Evolutionary conservation across 805 yeast genomes (phyloP).

Genomic region (Lachancea nothofagi): DNA sequence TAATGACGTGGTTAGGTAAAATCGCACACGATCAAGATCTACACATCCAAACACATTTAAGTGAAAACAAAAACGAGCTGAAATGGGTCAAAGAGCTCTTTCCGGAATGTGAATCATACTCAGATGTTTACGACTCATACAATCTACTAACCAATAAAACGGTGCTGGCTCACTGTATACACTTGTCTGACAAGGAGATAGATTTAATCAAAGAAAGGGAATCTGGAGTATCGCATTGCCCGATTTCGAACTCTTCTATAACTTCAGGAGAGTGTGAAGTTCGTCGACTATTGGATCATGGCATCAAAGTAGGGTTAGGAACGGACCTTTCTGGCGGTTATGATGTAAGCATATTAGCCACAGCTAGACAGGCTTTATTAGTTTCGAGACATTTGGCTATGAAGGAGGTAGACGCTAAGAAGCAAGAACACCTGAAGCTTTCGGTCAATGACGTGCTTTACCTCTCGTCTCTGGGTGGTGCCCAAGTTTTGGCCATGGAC

Average conservation of each 20-base stretch:
- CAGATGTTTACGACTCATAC: conserved; percentile 69
- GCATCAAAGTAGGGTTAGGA: conserved; percentile 74
- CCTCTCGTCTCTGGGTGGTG: conserved; percentile 88
- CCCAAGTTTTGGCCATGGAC: conserved; percentile 59
- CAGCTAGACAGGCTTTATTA: conserved; percentile 63
- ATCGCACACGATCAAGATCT: conserved; percentile 44
- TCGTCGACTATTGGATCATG: conserved; percentile 56
- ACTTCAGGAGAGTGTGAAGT: conserved; percentile 89
- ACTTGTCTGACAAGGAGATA: conserved; percentile 61
- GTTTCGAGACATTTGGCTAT: conserved; percentile 69
- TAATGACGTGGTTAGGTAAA: conserved; percentile 59
- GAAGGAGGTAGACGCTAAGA: conserved; percentile 40
- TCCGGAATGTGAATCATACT: conserved; percentile 63
- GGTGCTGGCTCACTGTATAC: conserved; percentile 85
- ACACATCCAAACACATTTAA: conserved; percentile 86
- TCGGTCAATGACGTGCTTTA: conserved; percentile 66
- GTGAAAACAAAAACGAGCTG: conserved; percentile 74
- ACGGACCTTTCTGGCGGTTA: conserved; percentile 78
- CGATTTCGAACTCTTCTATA: conserved; percentile 80
- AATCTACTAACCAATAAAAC: conserved; percentile 60
- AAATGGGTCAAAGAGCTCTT: conserved; percentile 65
- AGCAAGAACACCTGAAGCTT: conserved; percentile 41
- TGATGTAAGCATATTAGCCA: conserved; percentile 55
- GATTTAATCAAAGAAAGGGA: conserved; percentile 46
- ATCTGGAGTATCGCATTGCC: conserved; percentile 87